phyloP scores from a whole-genome alignment of 2,329 filamentous ascomycete species.

The Alternaria metachromatica region DNA sequence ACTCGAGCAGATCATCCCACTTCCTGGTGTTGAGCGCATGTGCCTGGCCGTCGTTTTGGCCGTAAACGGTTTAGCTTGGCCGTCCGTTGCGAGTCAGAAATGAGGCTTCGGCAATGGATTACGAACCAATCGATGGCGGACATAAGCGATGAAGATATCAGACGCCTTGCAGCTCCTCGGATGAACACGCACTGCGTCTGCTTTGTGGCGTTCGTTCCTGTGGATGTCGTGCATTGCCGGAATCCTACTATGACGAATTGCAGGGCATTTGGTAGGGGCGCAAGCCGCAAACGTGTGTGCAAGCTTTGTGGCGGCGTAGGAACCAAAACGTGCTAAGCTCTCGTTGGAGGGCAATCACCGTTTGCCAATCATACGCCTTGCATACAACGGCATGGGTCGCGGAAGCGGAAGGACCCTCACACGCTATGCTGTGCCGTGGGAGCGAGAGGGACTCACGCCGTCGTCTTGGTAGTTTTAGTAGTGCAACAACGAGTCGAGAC shows the following conservation, averaged over 20 bases:
- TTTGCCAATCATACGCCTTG: slow-evolving; percentile 3
- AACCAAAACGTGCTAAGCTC: neutral
- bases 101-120: neutral
- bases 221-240: neutral
- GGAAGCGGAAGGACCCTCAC: slow-evolving; percentile 7
- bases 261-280: neutral
- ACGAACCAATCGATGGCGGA: neutral
- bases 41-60: neutral
- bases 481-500: slow-evolving; percentile 1
- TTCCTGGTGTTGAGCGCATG: neutral
- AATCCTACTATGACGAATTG: neutral
- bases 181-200: neutral
- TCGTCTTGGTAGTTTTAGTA: neutral
- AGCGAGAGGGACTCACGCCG: slow-evolving; percentile 1
- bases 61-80: neutral
- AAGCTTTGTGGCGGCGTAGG: slow-evolving; percentile 1
- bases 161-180: neutral
- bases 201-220: neutral
- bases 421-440: neutral
- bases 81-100: slow-evolving; percentile 2
- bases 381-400: neutral
- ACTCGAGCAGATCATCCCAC: neutral
- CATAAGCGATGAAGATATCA: neutral
- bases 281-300: neutral
- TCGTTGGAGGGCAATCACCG: neutral